Evolutionary conservation across 108 stramenopile genomes (phyloP), one percentile per base, ranked within the genome.

Genomic region (Nitzschia sp.): DNA sequence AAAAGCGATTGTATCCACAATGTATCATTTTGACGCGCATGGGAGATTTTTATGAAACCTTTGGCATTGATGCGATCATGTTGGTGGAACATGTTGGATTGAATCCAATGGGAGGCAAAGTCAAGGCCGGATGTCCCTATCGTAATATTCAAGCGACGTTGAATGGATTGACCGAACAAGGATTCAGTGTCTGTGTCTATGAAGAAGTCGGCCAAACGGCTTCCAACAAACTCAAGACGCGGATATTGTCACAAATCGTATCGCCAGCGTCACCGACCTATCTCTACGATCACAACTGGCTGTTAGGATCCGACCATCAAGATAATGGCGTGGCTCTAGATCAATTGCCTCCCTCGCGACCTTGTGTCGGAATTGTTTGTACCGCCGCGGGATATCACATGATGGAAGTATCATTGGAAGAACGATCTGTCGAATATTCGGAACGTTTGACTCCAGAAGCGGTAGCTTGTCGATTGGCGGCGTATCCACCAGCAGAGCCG

Each of bases 41-140:
- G 26, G 98, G 98, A 13, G 98, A 98, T 72, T 98, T 98, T 77
- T 98, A 97, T 66, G 98, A 98, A 84, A 86, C 95, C 3, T 97
- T 82, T 71, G 98, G 98, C n/a, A 57, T 96, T 6, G 98, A 98
- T 82, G 96, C 97, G 0, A 68, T 97, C 36, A 60, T 98, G 75
- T 76, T 98, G 31, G 87, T 98, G 36, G 94, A 97, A 55, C 91
- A 97, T 72, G 88, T 87, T 26, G 98, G 98, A 18, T 72, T 98
- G 58, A 98, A 98, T 65, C 78, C 94, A n/a, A 98, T 98, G 98
- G 98, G 79, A 6, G 82, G 81, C 17, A 93, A 94, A 70, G 89
- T 86, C 21, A 88, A 85, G 60, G 97, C 98, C 11, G 98, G 98
- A 8, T 97, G 97, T 83, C 98, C 97, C 18, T 68, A 77, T 56